Conservation (phyloP, 2,329 filamentous ascomycete genomes). For the Penicillium aurantiogriseum region DNA sequence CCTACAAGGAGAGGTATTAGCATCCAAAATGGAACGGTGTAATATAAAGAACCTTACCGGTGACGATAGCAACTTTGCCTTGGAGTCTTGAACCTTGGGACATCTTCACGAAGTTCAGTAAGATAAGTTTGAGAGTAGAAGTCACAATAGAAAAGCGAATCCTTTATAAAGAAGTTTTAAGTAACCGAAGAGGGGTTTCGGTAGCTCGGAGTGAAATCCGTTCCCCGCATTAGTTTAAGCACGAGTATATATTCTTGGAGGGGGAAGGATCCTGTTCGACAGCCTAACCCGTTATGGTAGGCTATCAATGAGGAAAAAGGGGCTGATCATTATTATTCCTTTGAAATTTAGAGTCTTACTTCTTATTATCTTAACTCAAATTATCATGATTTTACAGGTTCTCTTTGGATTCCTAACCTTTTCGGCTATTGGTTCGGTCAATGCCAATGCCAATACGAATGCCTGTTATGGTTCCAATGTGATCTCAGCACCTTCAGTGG, state of each 20-base stretch:
- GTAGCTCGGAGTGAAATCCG: constrained; percentile 20
- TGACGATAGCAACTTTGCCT: constrained; percentile 48
- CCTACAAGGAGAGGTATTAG: constrained; percentile 21
- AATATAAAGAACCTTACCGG: constrained; percentile 33
- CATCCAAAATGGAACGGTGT: neutral
- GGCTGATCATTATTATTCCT: neutral
- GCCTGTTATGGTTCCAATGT: neutral
- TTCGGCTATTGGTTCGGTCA: neutral
- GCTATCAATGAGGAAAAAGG: neutral
- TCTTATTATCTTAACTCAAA: neutral
- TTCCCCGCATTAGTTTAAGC: constrained; percentile 14
- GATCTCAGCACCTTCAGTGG: neutral
- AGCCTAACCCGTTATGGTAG: neutral
- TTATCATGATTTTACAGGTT: neutral
- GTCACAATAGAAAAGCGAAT: neutral
- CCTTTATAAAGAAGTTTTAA: neutral
- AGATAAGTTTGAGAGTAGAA: neutral
- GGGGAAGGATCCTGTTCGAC: neutral
- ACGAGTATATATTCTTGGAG: neutral
- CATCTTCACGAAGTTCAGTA: constrained; percentile 7
- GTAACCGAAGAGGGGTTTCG: constrained; percentile 15
- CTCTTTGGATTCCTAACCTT: neutral
- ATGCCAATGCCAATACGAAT: neutral
- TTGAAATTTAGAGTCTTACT: neutral
- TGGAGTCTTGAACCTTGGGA: constrained; percentile 35